Evolutionary conservation across 768 basidiomycete species (phyloP), one percentile per base, ranked within the genome.

Genomic region (Fibroporia radiculosa): DNA sequence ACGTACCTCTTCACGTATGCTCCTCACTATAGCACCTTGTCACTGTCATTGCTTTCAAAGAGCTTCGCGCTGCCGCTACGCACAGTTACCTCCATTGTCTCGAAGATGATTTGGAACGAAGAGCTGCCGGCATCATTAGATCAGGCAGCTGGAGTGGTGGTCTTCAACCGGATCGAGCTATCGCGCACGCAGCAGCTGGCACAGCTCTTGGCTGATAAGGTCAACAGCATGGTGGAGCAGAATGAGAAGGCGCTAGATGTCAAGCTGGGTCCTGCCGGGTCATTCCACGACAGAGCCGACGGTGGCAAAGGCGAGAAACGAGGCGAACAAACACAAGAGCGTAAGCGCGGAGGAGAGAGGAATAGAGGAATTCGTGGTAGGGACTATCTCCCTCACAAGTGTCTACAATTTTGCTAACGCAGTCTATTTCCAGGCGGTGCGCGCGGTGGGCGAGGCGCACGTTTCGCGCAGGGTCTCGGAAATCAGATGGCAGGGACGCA

Each of bases 1-100:
- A 99, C 96, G 4, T 98, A 97, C 65, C 77, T 99, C 42, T 96
- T 97, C 74, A 95, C 93, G n/a, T 95, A 92, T 63, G 88, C 93
- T 12, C 82, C 92, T 7, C 81, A 92, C 65, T 98, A 99, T 70
- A 82, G 77, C 58, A 88, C 91, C 11, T 74, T 97, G 28, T 97
- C 96, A 1, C 75, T 99, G 35, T 76, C 82, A 0, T 75, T 93
- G 41, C 79, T 99, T 26, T 83, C 93, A 8, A 74, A 78, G 37
- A 93, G 91, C 1, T 97, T 98, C 69, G 82, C 82, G 7, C 71
- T 98, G 24, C 77, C 93, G 3, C 65, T 83, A 39, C 77, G 84
- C 32, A 69, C 82, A 3, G 90, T 97, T 3, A 91, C 84, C 6
- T 91, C 92, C 11, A 80, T 96, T 53, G 87, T 97, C 31, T 93